These are phyloP conservation scores for Dactylellina leptospora DNA, from an alignment of 2,329 filamentous ascomycete genomes.

Conservation along the genomic window DNA sequence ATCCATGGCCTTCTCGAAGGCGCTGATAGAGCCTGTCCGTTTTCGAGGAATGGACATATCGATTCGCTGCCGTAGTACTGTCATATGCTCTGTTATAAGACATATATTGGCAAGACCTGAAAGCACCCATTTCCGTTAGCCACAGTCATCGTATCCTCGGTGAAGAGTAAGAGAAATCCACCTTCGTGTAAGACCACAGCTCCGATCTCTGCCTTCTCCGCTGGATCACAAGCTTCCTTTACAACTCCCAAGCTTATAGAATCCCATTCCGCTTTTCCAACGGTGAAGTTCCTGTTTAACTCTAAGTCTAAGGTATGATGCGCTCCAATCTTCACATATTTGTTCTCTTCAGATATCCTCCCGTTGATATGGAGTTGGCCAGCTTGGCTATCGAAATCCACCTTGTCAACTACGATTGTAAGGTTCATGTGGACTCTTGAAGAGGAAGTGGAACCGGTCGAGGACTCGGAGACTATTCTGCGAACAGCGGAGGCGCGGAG, in stretches of 20 bases:
- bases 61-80: conserved; percentile 75
- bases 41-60: conserved; percentile 75
- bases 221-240: conserved; percentile 78
- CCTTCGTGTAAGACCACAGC: conserved; percentile 95
- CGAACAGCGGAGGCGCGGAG: conserved; percentile 74
- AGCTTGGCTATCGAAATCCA: conserved; percentile 75
- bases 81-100: conserved; percentile 81
- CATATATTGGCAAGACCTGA: conserved; percentile 76
- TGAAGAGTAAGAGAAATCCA: neutral
- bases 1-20: conserved; percentile 71
- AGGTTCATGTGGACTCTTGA: conserved; percentile 72
- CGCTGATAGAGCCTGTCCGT: conserved; percentile 64
- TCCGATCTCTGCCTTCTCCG: conserved; percentile 81
- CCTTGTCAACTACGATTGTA: conserved; percentile 71
- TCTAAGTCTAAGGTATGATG: conserved; percentile 84
- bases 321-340: conserved; percentile 72
- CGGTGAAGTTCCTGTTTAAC: conserved; percentile 82
- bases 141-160: neutral
- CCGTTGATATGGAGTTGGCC: conserved; percentile 75
- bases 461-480: conserved; percentile 69
- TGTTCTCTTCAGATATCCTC: conserved; percentile 72
- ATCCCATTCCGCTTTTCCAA: conserved; percentile 91
- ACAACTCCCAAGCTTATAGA: conserved; percentile 82
- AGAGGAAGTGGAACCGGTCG: conserved; percentile 71
- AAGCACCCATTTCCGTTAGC: conserved; percentile 1